Evolutionary conservation across 2,329 filamentous ascomycete species (phyloP).

Genomic region (Verticillium nubilum): DNA sequence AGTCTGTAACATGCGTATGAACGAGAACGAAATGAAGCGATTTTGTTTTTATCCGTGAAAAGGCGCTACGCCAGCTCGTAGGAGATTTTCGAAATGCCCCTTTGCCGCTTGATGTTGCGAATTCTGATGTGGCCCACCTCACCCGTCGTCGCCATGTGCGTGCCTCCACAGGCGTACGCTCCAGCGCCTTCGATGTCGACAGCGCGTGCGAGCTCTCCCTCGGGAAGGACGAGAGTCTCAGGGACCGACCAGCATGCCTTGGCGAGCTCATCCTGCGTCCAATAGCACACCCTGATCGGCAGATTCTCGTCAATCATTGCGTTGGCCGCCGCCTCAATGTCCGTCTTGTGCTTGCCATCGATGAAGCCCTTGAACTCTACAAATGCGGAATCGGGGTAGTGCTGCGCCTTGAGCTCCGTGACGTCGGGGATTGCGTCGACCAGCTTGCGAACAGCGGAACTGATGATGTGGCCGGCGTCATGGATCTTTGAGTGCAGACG

Average conservation of each 20-base stretch:
- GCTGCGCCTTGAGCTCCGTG: conserved; percentile 65
- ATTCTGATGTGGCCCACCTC: conserved; percentile 56
- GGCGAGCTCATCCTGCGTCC: conserved; percentile 55
- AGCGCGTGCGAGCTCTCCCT: conserved; percentile 56
- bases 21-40: not conserved
- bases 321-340: conserved; percentile 57
- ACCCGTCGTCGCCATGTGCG: conserved; percentile 60
- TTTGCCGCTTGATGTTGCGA: conserved; percentile 60
- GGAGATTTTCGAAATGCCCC: conserved; percentile 57
- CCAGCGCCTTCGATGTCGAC: conserved; percentile 65
- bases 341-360: conserved; percentile 54
- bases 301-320: conserved; percentile 49
- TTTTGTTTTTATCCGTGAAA: not conserved
- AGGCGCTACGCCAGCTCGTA: conserved; percentile 19
- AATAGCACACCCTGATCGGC: conserved; percentile 61
- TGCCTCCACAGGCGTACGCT: conserved; percentile 70
- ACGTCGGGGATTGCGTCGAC: conserved; percentile 47
- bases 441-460: conserved; percentile 58
- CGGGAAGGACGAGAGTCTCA: conserved; percentile 35
- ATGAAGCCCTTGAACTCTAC: conserved; percentile 66
- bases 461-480: conserved; percentile 69
- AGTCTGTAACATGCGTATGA: conserved; percentile 7
- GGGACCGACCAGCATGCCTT: conserved; percentile 30
- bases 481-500: conserved; percentile 62
- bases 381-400: conserved; percentile 62